These are phyloP conservation scores for Butyriboletus loyo DNA, from an alignment of 768 basidiomycete genomes.

Conservation along the genomic window DNA sequence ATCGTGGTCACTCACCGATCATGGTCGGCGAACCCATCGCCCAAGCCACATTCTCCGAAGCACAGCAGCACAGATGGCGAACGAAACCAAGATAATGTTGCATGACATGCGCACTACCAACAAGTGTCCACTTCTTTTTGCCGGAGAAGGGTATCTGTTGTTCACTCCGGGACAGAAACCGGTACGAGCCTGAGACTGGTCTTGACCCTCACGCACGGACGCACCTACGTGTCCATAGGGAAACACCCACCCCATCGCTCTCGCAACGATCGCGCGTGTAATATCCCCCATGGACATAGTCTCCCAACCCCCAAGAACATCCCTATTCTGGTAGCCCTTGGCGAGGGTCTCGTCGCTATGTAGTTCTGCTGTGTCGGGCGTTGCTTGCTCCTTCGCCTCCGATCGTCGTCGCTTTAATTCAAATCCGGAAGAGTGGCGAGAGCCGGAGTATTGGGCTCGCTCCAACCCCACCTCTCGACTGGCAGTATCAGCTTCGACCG, in stretches of 20 bases:
- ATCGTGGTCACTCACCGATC: slow-evolving; percentile 7
- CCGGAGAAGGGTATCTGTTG: neutral
- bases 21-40: slow-evolving; percentile 21
- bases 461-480: slow-evolving; percentile 11
- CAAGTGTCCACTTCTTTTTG: slow-evolving; percentile 3
- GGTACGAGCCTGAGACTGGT: neutral
- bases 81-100: slow-evolving; percentile 25
- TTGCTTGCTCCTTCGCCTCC: neutral
- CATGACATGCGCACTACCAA: slow-evolving; percentile 18
- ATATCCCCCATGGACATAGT: slow-evolving; percentile 8
- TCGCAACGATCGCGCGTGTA: slow-evolving; percentile 14
- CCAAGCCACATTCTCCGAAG: slow-evolving; percentile 26
- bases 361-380: neutral
- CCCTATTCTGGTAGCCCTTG: neutral
- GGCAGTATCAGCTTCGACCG: slow-evolving; percentile 22
- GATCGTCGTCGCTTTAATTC: neutral
- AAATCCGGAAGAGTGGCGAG: neutral
- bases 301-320: neutral
- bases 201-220: neutral
- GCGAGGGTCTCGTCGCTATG: neutral
- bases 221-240: slow-evolving; percentile 13
- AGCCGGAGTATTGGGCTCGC: neutral
- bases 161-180: neutral
- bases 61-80: slow-evolving; percentile 26
- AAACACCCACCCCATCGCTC: slow-evolving; percentile 23